Percentiles rank a stretch among this genome's conserved stretches.
These are phyloP conservation scores for Curvularia verruculosa DNA, from an alignment of 2,329 filamentous ascomycete species.

Conservation along the genomic window DNA sequence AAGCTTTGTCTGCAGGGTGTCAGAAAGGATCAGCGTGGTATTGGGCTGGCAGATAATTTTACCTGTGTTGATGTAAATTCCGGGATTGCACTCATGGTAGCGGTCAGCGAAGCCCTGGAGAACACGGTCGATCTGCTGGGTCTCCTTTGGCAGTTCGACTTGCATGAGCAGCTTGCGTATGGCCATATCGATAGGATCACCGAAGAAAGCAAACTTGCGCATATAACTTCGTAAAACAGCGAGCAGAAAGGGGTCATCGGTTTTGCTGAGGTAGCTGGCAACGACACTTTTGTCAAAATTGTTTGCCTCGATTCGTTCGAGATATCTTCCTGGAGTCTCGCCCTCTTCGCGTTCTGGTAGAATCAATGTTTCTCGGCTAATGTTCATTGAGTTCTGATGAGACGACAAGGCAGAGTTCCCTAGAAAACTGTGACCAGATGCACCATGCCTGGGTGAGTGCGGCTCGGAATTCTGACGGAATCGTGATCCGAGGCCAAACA, in stretches of 20 bases:
- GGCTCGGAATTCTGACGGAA: constrained; percentile 83
- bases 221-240: constrained; percentile 92
- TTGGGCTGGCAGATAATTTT: constrained; percentile 22
- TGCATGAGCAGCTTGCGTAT: constrained; percentile 96
- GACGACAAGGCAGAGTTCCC: constrained; percentile 75
- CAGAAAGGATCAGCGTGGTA: constrained; percentile 15
- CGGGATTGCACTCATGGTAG: constrained; percentile 97
- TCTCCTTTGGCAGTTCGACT: constrained; percentile 93
- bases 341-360: constrained; percentile 83
- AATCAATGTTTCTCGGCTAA: constrained; percentile 71
- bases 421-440: constrained; percentile 62
- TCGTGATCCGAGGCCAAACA: constrained; percentile 76
- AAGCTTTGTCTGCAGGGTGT: constrained; percentile 75
- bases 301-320: constrained; percentile 80
- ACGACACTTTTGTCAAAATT: constrained; percentile 80
- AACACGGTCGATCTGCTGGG: constrained; percentile 95
- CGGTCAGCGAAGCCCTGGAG: constrained; percentile 93
- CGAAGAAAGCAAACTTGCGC: constrained; percentile 92
- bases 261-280: constrained; percentile 83
- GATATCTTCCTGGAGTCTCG: constrained; percentile 88
- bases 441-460: constrained; percentile 64
- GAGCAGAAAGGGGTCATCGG: constrained; percentile 80
- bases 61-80: constrained; percentile 82
- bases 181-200: constrained; percentile 97
- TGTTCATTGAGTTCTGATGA: constrained; percentile 82